Evolutionary conservation across 805 yeast species (phyloP), one percentile per base, ranked within the genome.

Genomic region (Suhomyces prunicola): DNA sequence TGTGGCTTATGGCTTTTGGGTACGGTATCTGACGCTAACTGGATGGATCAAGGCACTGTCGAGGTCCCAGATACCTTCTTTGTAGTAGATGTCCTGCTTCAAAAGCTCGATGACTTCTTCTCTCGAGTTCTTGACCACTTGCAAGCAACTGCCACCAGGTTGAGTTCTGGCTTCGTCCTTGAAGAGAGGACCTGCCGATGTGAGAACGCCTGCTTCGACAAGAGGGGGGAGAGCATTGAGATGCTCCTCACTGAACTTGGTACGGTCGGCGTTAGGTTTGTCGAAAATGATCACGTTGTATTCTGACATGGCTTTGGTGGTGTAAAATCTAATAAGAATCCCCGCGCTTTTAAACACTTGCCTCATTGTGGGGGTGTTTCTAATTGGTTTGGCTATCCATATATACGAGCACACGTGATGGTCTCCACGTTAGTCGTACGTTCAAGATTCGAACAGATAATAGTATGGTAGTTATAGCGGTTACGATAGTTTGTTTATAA

Each of bases 41-140:
- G 90, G 90, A 62, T 81, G 78, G 40, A 86, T 80, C 57, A 84
- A 62, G 17, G 80, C 85, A 51, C 76, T 78, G 39, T 82, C 82
- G 55, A 87, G 64, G 65, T 89, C 96, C 96, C 96, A 89, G 54
- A 89, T 79, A 1, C 90, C 92, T 35, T 76, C 74, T 59, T 74
- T 76, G 59, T 80, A 80, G 67, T 84, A 89, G 35, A 83, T 66
- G 64, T 89, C 96, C 47, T 72, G 61, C 62, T 84, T 80, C 66
- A 89, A 77, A 52, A 86, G 71, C 42, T 84, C 88, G 45, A 86
- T 56, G 9, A 86, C 84, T 57, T 87, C 87, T 56, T 86, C 86
- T 61, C 77, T 82, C 47, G 84, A 73, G 50, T 83, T 84, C 35
- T 93, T 93, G 54, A 76, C 72, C 48, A 88, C 59, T 55, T 83